Conservation (phyloP, 306 rosid genomes). For the Vigna nakashimae region DNA sequence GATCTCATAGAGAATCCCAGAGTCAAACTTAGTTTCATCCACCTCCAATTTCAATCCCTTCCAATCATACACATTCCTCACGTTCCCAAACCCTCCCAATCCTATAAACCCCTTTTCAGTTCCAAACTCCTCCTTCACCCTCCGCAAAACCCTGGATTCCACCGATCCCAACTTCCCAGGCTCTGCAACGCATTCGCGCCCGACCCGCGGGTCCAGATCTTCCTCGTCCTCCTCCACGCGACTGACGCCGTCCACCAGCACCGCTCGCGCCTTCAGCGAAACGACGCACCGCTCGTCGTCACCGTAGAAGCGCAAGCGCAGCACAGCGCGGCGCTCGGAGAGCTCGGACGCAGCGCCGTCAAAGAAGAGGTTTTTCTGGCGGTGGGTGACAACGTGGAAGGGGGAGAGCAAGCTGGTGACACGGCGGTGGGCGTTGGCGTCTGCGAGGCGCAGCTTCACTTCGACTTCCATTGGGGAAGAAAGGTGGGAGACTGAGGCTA, state of each 20-base stretch:
- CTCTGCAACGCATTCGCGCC: conserved; percentile 68
- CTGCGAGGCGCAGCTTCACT: conserved; percentile 77
- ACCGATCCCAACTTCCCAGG: conserved; percentile 57
- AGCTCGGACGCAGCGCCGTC: conserved; percentile 77
- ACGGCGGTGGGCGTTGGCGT: conserved; percentile 54
- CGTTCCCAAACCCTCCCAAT: conserved; percentile 79
- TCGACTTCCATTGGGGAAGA: conserved; percentile 55
- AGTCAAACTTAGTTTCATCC: conserved; percentile 77
- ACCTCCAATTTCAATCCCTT: conserved; percentile 88
- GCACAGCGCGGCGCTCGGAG: conserved; percentile 64
- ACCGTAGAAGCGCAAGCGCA: conserved; percentile 79
- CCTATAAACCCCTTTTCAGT: conserved; percentile 64
- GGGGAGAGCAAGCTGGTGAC: conserved; percentile 63
- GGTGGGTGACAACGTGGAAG: conserved; percentile 63
- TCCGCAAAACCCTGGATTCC: conserved; percentile 77
- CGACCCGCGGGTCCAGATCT: conserved; percentile 63
- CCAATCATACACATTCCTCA: conserved; percentile 89
- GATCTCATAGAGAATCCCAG: conserved; percentile 80
- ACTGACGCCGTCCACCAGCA: conserved; percentile 76
- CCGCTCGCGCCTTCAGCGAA: conserved; percentile 79
- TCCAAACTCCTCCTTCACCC: conserved; percentile 82
- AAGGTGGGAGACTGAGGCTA: neutral
- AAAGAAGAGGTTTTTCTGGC: conserved; percentile 85
- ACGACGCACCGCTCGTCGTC: conserved; percentile 64
- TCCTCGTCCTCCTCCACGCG: conserved; percentile 96